phyloP scores from a whole-genome alignment of 2,329 filamentous ascomycete species.

The Fusarium dimerum region DNA sequence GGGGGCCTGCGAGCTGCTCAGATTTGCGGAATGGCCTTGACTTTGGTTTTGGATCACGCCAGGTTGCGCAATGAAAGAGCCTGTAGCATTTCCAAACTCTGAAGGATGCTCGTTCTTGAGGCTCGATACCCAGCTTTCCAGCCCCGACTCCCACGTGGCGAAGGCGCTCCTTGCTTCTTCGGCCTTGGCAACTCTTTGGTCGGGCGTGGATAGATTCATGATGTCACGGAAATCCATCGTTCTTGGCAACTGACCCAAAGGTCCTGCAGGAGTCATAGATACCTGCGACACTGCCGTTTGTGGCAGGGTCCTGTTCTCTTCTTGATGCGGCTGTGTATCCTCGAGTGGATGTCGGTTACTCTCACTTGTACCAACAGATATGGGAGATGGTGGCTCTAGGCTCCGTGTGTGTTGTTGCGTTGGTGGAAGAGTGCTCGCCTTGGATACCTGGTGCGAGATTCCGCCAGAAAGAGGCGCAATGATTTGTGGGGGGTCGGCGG shows the following conservation, averaged over 20 bases:
- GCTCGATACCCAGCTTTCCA: conserved; percentile 59
- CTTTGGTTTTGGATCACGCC: conserved; percentile 12
- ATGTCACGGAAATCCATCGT: conserved; percentile 75
- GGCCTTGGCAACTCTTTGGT: conserved; percentile 73
- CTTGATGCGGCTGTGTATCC: conserved; percentile 39
- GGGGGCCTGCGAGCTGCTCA: conserved; percentile 26
- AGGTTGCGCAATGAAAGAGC: conserved; percentile 29
- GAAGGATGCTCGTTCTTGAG: conserved; percentile 45
- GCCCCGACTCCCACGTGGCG: conserved; percentile 70
- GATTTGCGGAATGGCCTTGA: conserved; percentile 18
- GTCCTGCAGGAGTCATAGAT: conserved; percentile 16
- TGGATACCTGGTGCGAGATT: conserved; percentile 29
- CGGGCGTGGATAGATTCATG: conserved; percentile 62
- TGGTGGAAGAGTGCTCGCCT: conserved; percentile 19
- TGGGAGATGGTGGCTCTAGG: conserved; percentile 46
- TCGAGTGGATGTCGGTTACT: conserved; percentile 23
- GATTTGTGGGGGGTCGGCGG: conserved; percentile 13
- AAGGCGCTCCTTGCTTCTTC: conserved; percentile 72
- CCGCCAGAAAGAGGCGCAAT: conserved; percentile 19
- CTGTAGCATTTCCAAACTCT: conserved; percentile 46
- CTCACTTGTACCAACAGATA: conserved; percentile 40
- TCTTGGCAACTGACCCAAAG: conserved; percentile 20
- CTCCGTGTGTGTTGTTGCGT: conserved; percentile 19
- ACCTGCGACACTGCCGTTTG: conserved; percentile 37
- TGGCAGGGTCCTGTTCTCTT: conserved; percentile 46